Base-by-base conservation (phyloP, 1,139 yeast genomes). In the Scheffersomyces segobiensis region DNA sequence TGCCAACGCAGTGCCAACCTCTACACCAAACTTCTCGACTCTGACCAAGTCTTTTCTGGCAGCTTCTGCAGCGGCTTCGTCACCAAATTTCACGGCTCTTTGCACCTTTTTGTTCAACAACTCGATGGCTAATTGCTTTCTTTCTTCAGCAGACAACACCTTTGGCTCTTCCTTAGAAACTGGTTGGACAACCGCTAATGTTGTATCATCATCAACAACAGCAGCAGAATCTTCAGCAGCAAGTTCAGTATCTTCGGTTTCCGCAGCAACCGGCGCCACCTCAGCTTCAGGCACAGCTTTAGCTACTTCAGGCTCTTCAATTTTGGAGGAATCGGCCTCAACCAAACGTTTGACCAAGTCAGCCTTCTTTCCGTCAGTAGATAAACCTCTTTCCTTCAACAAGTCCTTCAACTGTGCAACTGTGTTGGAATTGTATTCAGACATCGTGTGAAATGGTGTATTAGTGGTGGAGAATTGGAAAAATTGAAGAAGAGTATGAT, bases 401-500 rank as follows among this genome's bases (percentile, higher is more conserved):
- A 86, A 67, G 63, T 90, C 97, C 72, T 91, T 93, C 73, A 93
- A 83, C 77, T 92, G 97, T 49, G 89, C 87, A 54, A 93, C 98
- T 46, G 97, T 93, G 66, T 81, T 84, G 57, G 84, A 73, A 49
- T 86, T 71, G 73, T 87, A 89, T 51, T 84, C 86, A 18, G 87
- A 64, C 91, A 87, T 87, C 58, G 56, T 63, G 55, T 49, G 53
- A 32, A 32, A 32, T 32, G 2, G 42, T 32, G 17, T 3, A 32
- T 32, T 32, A 8, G 17, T 10, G 42, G 14, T 32, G 17, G 4
- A 32, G 3, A 32, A 32, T 32, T 10, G 17, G 42, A 32, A 14
- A 24, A 32, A 32, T 17, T 32, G 12, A 32, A 32, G 42, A 32
- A 32, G 42, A 32, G 42, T 12, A 32, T 32, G 42, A 10, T 32